phyloP scores from a whole-genome alignment of 148 eudicot genomes.

The Vaccinium darrowii region DNA sequence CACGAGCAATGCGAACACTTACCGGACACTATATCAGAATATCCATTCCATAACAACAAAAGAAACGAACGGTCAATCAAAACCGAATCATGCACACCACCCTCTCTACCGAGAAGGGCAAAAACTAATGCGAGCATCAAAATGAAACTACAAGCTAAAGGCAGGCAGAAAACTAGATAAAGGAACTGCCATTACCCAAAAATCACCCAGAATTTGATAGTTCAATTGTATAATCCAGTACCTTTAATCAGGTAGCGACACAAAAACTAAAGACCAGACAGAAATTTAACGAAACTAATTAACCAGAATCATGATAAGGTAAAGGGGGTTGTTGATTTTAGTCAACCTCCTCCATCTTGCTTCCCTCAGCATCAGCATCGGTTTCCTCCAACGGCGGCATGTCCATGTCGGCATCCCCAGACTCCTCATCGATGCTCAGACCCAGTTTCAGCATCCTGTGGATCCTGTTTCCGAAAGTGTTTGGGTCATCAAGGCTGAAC shows the following conservation, averaged over 20 bases:
- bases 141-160: not conserved
- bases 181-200: not conserved
- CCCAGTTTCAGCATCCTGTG: conserved; percentile 29
- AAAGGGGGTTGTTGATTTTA: not conserved
- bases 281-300: not conserved
- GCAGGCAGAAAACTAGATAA: not conserved
- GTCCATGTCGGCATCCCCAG: conserved; percentile 21
- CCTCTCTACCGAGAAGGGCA: not conserved
- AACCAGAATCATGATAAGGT: not conserved
- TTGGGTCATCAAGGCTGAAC: conserved; percentile 25
- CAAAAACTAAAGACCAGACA: not conserved
- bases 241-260: not conserved
- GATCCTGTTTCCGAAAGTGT: conserved; percentile 25
- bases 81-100: not conserved
- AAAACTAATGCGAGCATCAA: not conserved
- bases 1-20: not conserved
- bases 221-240: not conserved
- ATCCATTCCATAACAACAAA: not conserved
- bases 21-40: not conserved
- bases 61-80: not conserved
- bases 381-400: conserved; percentile 22
- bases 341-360: conserved; percentile 30
- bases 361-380: conserved; percentile 20
- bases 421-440: conserved; percentile 25
- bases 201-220: not conserved